Conservation (phyloP, 2,329 filamentous ascomycete genomes). For the Pseudocercospora vitis region DNA sequence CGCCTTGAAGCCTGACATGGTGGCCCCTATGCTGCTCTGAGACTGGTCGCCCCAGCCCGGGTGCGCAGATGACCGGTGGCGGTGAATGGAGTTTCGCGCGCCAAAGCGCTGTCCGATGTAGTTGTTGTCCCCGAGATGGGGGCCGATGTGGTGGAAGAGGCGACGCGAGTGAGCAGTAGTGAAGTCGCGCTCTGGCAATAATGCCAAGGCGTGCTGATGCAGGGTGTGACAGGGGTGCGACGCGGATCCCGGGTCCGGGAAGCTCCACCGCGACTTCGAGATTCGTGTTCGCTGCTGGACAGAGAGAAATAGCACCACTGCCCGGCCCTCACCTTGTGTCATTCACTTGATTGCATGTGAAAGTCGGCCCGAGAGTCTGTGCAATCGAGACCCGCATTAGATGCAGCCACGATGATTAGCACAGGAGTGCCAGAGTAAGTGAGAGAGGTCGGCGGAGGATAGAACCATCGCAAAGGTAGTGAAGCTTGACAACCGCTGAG, state of each 20-base stretch:
- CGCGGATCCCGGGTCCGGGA: too few species aligned
- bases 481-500: too few species aligned
- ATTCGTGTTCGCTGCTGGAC: slow-evolving; percentile 12
- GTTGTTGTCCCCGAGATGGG: slow-evolving; percentile 1
- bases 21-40: slow-evolving; percentile 14
- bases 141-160: background rate
- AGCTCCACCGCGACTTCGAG: slow-evolving; percentile 4
- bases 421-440: slow-evolving; percentile 38
- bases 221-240: too few species aligned
- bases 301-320: background rate
- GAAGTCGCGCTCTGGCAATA: too few species aligned
- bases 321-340: background rate
- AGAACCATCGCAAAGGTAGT: too few species aligned
- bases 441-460: too few species aligned
- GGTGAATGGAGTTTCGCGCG: background rate
- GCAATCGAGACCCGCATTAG: background rate
- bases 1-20: slow-evolving; percentile 69
- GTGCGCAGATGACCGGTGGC: too few species aligned
- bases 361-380: background rate
- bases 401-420: slow-evolving; percentile 28
- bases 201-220: background rate
- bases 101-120: background rate
- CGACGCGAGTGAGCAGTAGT: too few species aligned
- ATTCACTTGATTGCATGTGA: slow-evolving; percentile 3
- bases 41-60: too few species aligned